A percentile compares a stretch with the other conserved stretches of the same genome.
These are phyloP conservation scores for Solanum rostratum DNA, from an alignment of 257 asterid species.

Conservation along the genomic window DNA sequence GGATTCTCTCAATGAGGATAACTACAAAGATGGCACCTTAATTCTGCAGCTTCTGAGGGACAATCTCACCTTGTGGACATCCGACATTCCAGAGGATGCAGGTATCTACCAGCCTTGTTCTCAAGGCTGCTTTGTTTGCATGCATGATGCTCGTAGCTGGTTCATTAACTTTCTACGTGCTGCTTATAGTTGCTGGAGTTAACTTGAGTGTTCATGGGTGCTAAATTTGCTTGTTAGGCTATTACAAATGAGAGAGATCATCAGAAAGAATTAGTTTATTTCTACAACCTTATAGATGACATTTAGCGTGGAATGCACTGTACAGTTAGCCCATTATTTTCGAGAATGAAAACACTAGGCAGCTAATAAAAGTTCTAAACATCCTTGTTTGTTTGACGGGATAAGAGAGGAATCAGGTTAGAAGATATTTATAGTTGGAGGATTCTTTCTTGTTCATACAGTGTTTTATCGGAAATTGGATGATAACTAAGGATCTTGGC, in stretches of 20 bases:
- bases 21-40: slow-evolving; percentile 7
- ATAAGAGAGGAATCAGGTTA: neutral
- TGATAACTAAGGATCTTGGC: neutral
- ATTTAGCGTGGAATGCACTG: neutral
- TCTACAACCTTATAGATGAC: neutral
- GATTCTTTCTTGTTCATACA: neutral
- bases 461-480: neutral
- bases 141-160: neutral
- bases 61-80: slow-evolving; percentile 9
- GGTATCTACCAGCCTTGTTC: neutral
- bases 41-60: slow-evolving; percentile 6
- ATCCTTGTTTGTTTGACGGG: neutral
- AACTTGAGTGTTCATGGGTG: neutral
- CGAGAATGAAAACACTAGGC: neutral
- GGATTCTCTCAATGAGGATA: slow-evolving; percentile 2
- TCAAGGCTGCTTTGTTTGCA: neutral
- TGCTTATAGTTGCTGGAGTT: neutral
- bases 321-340: neutral
- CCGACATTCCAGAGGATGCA: slow-evolving; percentile 5
- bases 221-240: neutral
- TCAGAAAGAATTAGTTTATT: neutral
- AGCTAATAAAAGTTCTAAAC: neutral
- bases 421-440: neutral
- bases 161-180: neutral
- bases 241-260: neutral